phyloP scores from a whole-genome alignment of 306 rosid species.

The Cucurbita pepo region DNA sequence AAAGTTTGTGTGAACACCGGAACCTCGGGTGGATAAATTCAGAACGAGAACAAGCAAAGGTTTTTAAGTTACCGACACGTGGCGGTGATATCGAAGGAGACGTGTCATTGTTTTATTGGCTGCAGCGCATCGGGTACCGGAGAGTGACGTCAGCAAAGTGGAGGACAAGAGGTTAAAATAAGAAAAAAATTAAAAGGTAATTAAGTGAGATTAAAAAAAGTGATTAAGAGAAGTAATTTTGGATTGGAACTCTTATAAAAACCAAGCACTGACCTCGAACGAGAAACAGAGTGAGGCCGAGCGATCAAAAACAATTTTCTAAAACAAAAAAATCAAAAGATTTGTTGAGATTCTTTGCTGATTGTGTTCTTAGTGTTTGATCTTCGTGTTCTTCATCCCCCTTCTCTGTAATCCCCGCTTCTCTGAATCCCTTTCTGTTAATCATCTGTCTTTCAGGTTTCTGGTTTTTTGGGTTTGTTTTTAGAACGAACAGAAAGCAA shows the following conservation, averaged over 20 bases:
- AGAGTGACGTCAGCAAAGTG: not conserved
- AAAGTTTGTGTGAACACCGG: not conserved
- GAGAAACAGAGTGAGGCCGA: slow-evolving; percentile 3
- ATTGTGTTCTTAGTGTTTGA: not conserved
- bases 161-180: not conserved
- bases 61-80: not conserved
- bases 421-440: slow-evolving; percentile 99
- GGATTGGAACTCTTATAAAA: not conserved
- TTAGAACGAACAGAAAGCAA: slow-evolving; percentile 28
- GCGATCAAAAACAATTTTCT: not conserved
- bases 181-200: not conserved
- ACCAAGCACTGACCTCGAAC: not conserved
- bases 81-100: not conserved
- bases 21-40: not conserved
- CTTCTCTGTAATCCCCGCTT: slow-evolving; percentile 77
- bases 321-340: not conserved
- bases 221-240: not conserved
- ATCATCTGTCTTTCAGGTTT: slow-evolving; percentile 84
- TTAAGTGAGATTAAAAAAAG: not conserved
- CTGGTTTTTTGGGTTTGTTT: slow-evolving; percentile 81
- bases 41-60: not conserved
- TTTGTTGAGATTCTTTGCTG: not conserved
- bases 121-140: not conserved
- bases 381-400: not conserved
- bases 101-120: not conserved